Base-by-base conservation (phyloP, 164 flowering plant species). In the Macadamia tetraphylla region DNA sequence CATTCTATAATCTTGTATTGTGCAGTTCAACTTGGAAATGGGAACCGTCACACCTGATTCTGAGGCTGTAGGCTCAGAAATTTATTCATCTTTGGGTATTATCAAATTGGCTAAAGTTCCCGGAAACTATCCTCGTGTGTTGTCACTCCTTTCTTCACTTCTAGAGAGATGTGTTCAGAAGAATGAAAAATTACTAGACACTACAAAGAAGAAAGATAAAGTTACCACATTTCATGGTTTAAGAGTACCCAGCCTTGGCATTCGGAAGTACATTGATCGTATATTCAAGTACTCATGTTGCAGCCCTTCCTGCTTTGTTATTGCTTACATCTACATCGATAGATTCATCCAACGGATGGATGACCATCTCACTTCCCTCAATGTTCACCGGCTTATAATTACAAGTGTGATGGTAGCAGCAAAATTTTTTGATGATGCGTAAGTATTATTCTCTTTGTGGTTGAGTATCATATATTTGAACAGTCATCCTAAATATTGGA, bases 261-360 rank as follows among this genome's bases (percentile, higher is more conserved):
- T 94, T 63, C 80, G 70, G 62, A 87, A 86, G 40, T 94, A 94
- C 64, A 68, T 88, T 12, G 89, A 89, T 56, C 86, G 98, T 32
- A 88, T 94, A 65, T 91, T 82, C 83, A 90, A 85, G 87, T 94
- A 94, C 66, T 73, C 91, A 12, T 75, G 80, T 63, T 91, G 96
- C 81, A 94, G 97, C 74, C 89, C 94, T 2, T 84, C 97, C 18
- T 91, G 98, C 81, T 91, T 91, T 73, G 83, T 91, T 58, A 66
- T 89, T 44, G 96, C 96, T 51, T 70, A 81, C 9, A 83, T 89
- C n/a, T 94, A 89, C 66, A 62, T 94, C 67, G 96, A 86, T 52
- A 84, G 86, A 74, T 88, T 77, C 73, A 78, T 91, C 42, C 77
- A 84, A 46, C 55, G 70, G 29, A 77, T 74, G 0, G 77, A 80